Evolutionary conservation across 768 basidiomycete genomes (phyloP).

Genomic region (Mycena crocata): DNA sequence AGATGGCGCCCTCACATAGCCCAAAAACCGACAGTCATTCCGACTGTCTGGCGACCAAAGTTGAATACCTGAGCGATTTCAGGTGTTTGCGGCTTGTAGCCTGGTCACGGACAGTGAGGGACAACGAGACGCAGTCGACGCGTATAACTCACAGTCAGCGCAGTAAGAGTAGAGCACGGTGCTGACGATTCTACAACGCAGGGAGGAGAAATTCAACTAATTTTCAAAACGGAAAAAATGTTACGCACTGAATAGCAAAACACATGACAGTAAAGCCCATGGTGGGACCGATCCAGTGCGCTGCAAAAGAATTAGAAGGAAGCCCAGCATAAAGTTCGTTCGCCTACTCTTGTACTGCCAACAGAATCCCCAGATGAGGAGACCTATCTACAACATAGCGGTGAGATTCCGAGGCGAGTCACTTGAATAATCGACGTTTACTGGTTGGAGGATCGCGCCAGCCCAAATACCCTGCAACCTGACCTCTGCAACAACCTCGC

Average conservation of each 20-base stretch:
- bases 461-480: slow-evolving; percentile 32
- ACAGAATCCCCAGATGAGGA: slow-evolving; percentile 34
- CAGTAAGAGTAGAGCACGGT: slow-evolving; percentile 29
- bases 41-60: slow-evolving; percentile 31
- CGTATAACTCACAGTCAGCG: slow-evolving; percentile 21
- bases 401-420: not conserved
- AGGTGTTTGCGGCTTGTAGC: slow-evolving; percentile 33
- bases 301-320: slow-evolving; percentile 4
- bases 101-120: not conserved
- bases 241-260: slow-evolving; percentile 28
- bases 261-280: slow-evolving; percentile 31
- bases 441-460: slow-evolving; percentile 31
- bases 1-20: slow-evolving; percentile 16
- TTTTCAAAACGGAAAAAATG: not conserved
- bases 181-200: slow-evolving; percentile 21
- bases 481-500: slow-evolving; percentile 28
- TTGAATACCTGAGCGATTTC: slow-evolving; percentile 35
- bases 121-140: not conserved
- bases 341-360: slow-evolving; percentile 32
- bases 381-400: slow-evolving; percentile 19
- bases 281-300: slow-evolving; percentile 30
- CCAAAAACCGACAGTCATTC: slow-evolving; percentile 37
- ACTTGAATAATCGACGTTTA: not conserved
- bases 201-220: not conserved
- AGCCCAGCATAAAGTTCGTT: not conserved